These are phyloP conservation scores for Torrubiella hemipterigena DNA, from an alignment of 2,329 filamentous ascomycete species.

Conservation along the genomic window DNA sequence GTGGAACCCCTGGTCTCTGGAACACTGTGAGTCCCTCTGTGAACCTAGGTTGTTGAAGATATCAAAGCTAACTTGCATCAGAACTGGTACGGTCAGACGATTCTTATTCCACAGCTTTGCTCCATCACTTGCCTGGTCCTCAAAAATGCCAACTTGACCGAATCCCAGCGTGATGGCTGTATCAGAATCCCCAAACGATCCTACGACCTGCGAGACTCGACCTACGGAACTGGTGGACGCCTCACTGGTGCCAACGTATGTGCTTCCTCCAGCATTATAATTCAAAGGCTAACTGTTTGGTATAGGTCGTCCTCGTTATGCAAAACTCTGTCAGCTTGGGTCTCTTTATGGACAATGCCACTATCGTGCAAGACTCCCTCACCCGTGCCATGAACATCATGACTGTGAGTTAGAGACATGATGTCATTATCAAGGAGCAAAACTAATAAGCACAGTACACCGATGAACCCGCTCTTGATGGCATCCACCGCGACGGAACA, in stretches of 20 bases:
- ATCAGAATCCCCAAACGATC: constrained; percentile 10
- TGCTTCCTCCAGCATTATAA: neutral
- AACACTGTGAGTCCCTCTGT: constrained; percentile 7
- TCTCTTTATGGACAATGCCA: constrained; percentile 10
- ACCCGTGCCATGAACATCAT: constrained; percentile 9
- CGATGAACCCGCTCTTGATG: constrained; percentile 8
- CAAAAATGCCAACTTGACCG: constrained; percentile 9
- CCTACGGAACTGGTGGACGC: constrained; percentile 9
- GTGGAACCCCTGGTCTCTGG: constrained; percentile 11
- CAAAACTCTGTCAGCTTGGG: constrained; percentile 12
- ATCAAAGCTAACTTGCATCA: neutral
- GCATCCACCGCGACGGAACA: constrained; percentile 13
- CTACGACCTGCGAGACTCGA: constrained; percentile 9
- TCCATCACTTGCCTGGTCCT: constrained; percentile 11
- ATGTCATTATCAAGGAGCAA: neutral
- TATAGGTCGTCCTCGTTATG: constrained; percentile 11
- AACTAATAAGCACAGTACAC: constrained; percentile 6
- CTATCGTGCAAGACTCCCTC: constrained; percentile 9
- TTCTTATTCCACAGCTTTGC: constrained; percentile 12
- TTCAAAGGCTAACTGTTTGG: neutral
- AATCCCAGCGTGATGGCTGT: constrained; percentile 9
- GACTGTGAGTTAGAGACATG: constrained; percentile 7
- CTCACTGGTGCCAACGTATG: constrained; percentile 13
- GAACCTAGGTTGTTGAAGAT: neutral
- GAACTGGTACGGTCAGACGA: constrained; percentile 14